Evolutionary conservation across 352 stramenopile genomes (phyloP), one percentile per base, ranked within the genome.

Genomic region (Phytopythium helicoides): DNA sequence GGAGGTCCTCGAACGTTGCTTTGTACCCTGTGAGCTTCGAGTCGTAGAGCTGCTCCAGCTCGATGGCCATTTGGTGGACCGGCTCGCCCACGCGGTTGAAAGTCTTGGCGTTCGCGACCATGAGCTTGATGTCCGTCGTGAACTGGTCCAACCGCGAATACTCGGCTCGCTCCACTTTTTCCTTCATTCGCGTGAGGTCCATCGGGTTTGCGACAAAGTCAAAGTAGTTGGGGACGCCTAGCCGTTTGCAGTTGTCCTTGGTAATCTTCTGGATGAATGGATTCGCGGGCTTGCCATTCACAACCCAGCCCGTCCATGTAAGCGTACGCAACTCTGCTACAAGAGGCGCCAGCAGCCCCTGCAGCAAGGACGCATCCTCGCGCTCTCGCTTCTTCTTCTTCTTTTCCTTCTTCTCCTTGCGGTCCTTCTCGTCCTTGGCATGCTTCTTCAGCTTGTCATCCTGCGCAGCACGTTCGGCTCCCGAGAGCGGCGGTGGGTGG

Each of bases 241-340:
- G 68, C 14, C 77, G 66, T 62, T 90, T 89, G 73, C 84, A 94
- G 60, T 94, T 94, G 0, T 94, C 81, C 34, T 76, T 75, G 11
- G 84, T 94, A 62, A 92, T 90, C 63, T 94, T 94, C 52, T 86
- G 75, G 44, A 89, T 62, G 62, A 93, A 92, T n/a, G 83, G 81
- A 41, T 90, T 93, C 0, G 70, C 76, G 0, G 81, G 55, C 39
- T 93, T 92, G 44, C 81, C 79, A 41, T 58, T 83, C 15, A 91
- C 75, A 46, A 87, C 66, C 83, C 83, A 93, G 8, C 72, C 79
- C 2, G 68, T 47, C 83, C 83, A 93, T 21, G 81, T 93, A 50
- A 90, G 68, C 14, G 54, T 69, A 3, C 78, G 76, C 35, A 93
- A 56, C 52, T 93, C 81, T 0, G 69, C 51, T 15, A 89, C 73